Base-by-base conservation (phyloP, 306 rosid genomes). In the Lathyrus tuberosus region DNA sequence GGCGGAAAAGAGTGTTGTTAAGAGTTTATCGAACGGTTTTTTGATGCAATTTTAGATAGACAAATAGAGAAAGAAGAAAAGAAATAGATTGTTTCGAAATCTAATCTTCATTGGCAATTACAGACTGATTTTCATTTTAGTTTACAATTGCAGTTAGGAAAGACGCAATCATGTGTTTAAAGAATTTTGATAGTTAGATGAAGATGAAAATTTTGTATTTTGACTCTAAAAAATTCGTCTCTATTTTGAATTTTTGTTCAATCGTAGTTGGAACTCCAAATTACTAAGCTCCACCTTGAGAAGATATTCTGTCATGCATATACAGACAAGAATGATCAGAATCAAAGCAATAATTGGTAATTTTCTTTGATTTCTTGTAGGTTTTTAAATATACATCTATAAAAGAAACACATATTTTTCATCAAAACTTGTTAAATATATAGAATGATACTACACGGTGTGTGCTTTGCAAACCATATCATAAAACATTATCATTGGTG, bases 61-160 rank as follows among this genome's bases (percentile, higher is more conserved):
- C 79, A 88, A 65, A 74, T 85, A 15, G 91, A 79, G 78, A 86
- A 89, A 65, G 88, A 83, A 53, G 73, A 79, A 44, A 74, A 74
- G 58, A 84, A 70, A 48, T 79, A 70, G 18, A 28, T 28, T 43
- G 68, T 62, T 31, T 37, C 79, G 51, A 63, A 13, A 56, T 71
- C 79, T 4, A 40, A 56, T 65, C 84, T 85, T 52, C 87, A 87
- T 30, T 76, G 80, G 52, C 86, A 77, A 60, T 62, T 87, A 71
- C 96, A 90, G 78, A 85, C 90, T 26, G 96, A 92, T 10, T 86
- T 92, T 71, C 91, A 88, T 75, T 83, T 78, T 78, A 86, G 75
- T 71, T 62, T 13, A 14, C 49, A 14, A 44, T 12, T 14, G 2
- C 2, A 8, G 17, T 14, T 14, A 17, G 56, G 26, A 49, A 49